Evolutionary conservation across 2,329 filamentous ascomycete genomes (phyloP).

Genomic region (Phyllosticta citrichinensis): DNA sequence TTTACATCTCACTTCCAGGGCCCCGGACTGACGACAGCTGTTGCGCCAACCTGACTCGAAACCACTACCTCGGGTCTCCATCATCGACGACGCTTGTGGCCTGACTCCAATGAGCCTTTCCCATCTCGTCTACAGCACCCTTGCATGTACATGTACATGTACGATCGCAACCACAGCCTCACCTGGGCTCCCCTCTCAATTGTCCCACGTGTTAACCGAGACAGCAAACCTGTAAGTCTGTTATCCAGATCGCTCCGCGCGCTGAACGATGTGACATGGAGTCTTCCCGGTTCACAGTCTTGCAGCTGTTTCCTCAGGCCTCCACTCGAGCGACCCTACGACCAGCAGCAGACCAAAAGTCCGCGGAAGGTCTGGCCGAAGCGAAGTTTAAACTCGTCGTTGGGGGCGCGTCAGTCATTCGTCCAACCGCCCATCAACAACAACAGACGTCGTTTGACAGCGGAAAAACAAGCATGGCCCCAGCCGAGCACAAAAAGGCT

Average conservation of each 20-base stretch:
- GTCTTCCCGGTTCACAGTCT: neutral
- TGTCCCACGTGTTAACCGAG: neutral
- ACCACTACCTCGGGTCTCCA: neutral
- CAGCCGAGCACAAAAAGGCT: neutral
- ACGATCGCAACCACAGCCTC: neutral
- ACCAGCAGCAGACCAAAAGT: neutral
- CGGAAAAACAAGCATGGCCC: neutral
- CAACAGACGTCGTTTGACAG: neutral
- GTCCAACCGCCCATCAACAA: neutral
- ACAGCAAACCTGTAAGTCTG: neutral
- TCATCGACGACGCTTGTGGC: neutral
- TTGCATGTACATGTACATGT: neutral
- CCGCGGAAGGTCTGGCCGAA: neutral
- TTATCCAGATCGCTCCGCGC: neutral
- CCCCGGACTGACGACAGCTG: neutral
- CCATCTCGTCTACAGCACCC: neutral
- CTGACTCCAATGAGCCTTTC: neutral
- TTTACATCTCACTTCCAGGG: neutral
- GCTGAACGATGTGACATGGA: neutral
- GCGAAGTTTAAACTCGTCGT: neutral
- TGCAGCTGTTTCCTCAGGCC: neutral
- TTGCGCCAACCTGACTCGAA: neutral
- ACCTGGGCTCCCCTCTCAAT: neutral
- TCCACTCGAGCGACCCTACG: neutral
- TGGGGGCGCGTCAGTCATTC: neutral